Percentiles rank a stretch among this genome's conserved stretches.
Conservation (phyloP, 768 basidiomycete species). For the Hortiboletus flavorubellus region DNA sequence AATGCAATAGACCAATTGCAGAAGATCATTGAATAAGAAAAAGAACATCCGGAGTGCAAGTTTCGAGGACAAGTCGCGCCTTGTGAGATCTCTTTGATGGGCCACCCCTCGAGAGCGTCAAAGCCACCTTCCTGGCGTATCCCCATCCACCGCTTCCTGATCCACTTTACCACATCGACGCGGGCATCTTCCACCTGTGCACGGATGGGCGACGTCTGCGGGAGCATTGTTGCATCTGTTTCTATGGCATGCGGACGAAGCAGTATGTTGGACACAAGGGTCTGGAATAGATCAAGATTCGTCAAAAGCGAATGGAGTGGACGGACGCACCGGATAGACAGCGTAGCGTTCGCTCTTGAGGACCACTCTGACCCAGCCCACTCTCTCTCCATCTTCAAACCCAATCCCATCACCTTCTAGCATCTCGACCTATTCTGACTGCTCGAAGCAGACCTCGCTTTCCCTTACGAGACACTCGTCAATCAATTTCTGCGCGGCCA, state of each 20-base stretch:
- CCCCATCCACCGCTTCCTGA: conserved; percentile 73
- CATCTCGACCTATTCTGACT: conserved; percentile 69
- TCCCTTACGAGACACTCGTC: conserved; percentile 59
- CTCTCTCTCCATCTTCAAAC: conserved; percentile 75
- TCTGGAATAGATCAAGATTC: conserved; percentile 35
- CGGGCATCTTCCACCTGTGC: conserved; percentile 70
- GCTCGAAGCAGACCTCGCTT: conserved; percentile 62
- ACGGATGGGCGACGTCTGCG: conserved; percentile 67
- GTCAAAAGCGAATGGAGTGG: neutral
- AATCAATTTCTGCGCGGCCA: conserved; percentile 55
- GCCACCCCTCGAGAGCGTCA: conserved; percentile 77
- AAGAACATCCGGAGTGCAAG: neutral
- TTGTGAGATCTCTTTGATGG: conserved; percentile 73
- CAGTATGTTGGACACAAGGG: conserved; percentile 62
- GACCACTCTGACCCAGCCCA: conserved; percentile 72
- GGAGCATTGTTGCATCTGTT: conserved; percentile 56
- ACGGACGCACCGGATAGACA: conserved; percentile 69
- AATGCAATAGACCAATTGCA: neutral
- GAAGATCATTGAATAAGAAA: neutral
- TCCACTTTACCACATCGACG: conserved; percentile 47
- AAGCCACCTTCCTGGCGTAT: conserved; percentile 80
- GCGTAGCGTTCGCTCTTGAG: conserved; percentile 61
- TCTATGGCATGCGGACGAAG: conserved; percentile 64
- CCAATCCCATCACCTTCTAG: conserved; percentile 69
- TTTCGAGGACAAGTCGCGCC: conserved; percentile 14